Conservation (phyloP, 73 alveolate species). For the Urostyla sp. region DNA sequence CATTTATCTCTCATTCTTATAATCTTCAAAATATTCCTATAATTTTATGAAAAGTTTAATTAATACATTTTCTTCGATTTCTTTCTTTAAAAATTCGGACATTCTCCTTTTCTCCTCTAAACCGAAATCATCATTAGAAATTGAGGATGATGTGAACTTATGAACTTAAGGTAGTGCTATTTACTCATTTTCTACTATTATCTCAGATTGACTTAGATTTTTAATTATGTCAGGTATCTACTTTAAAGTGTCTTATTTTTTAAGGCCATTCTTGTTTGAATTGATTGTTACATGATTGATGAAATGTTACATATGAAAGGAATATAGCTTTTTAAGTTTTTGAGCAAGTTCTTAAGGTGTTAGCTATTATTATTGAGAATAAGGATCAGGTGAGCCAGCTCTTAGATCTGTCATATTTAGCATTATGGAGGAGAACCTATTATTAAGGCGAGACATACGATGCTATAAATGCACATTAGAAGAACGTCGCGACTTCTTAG, state of each 20-base stretch:
- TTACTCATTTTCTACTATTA: slow-evolving; percentile 38
- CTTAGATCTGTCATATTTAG: slow-evolving; percentile 8
- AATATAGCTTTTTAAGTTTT: slow-evolving; percentile 29
- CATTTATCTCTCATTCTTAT: too few relatives aligned
- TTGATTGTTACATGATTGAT: slow-evolving; percentile 23
- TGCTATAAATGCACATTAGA: neutral
- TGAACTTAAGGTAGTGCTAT: too few relatives aligned
- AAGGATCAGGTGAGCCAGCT: slow-evolving; percentile 1
- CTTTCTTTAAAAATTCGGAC: too few relatives aligned
- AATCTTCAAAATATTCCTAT: too few relatives aligned
- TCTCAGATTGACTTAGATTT: neutral
- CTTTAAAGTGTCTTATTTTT: neutral
- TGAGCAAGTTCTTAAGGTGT: slow-evolving; percentile 31
- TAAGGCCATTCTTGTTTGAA: neutral
- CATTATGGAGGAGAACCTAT: slow-evolving; percentile 24
- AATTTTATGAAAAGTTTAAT: too few relatives aligned
- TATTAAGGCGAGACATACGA: neutral
- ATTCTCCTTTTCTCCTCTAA: too few relatives aligned
- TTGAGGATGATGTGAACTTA: too few relatives aligned
- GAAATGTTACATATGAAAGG: neutral
- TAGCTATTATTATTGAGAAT: too few relatives aligned
- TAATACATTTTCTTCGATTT: too few relatives aligned
- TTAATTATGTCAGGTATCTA: slow-evolving; percentile 23
- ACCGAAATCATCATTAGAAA: too few relatives aligned
- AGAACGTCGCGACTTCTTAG: neutral